Evolutionary conservation across 306 rosid genomes (phyloP), one percentile per base, ranked within the genome.

Genomic region (Gastrolobium villosum): DNA sequence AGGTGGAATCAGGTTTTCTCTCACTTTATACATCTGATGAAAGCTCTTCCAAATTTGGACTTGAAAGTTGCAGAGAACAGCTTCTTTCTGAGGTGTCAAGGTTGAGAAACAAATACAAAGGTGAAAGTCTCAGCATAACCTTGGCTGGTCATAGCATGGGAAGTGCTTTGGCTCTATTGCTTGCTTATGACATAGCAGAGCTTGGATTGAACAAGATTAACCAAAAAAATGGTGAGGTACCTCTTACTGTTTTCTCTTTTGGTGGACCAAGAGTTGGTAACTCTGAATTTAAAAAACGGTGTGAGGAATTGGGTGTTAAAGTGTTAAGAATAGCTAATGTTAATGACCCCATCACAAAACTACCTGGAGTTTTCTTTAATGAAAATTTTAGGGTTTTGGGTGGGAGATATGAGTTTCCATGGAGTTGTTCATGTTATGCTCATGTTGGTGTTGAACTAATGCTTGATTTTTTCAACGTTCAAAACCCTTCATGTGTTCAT

Each of bases 61-160:
- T 90, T 0, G 79, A 62, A 54, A 94, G 99, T 49, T 94, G 99
- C 81, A 84, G 99, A 43, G 95, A 94, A 41, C 99, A 94, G 84
- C 90, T 94, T 44, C 93, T 94, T 2, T 89, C 91, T 0, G 99
- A 94, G 64, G 74, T 94, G 0, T 92, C 95, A 0, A 68, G 91
- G 79, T 82, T 92, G n/a, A 6, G 87, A 10, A 86, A 72, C 28
- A 83, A 84, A 54, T 83, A 92, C 86, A 80, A 76, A 77, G 91
- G 88, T 0, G 95, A 94, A 54, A 88, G 75, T 0, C 3, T 90
- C 0, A 94, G 97, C 79, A 84, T 94, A 64, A 87, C 99, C 3
- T 41, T 92, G 65, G 92, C 94, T 0, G 99, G 99, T 30, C 99
- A 94, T 43, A 94, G 99, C 83, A 87, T 94, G 97, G 99, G 99